Conservation (phyloP, 345 rosid species). For the Citrus medica region DNA sequence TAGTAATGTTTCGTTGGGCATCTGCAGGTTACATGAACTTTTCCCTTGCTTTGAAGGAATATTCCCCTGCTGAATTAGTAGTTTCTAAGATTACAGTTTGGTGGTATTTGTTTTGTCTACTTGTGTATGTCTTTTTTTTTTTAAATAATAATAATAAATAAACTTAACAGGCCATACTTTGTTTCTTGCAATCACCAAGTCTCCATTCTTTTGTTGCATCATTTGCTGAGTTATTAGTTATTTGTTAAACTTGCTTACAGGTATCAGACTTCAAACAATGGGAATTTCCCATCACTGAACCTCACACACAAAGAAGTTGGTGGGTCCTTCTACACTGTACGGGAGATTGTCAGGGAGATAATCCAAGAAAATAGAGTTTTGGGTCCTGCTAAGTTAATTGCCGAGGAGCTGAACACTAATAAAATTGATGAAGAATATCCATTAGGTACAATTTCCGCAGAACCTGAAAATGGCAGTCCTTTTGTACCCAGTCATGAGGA, state of each 20-base stretch:
- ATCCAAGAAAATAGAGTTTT: slow-evolving; percentile 96
- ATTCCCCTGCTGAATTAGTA: background rate
- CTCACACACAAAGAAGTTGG: slow-evolving; percentile 96
- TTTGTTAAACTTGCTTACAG: slow-evolving; percentile 34
- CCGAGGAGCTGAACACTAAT: slow-evolving; percentile 34
- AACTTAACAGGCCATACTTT: background rate
- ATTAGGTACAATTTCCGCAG: slow-evolving; percentile 53
- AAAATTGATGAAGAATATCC: slow-evolving; percentile 42
- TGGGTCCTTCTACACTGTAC: slow-evolving; percentile 87
- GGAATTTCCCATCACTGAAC: slow-evolving; percentile 73
- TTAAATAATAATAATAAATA: too few relatives aligned
- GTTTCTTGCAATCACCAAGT: background rate
- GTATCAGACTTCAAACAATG: slow-evolving; percentile 67
- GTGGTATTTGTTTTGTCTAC: background rate
- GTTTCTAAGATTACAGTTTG: background rate
- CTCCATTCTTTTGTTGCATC: background rate
- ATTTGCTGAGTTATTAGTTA: background rate
- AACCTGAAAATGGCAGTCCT: slow-evolving; percentile 45
- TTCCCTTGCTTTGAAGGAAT: background rate
- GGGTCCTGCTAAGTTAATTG: slow-evolving; percentile 63
- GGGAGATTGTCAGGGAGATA: slow-evolving; percentile 94
- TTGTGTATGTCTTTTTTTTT: background rate
- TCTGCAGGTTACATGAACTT: background rate
- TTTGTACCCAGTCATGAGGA: slow-evolving; percentile 24
- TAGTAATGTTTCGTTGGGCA: background rate